phyloP scores from a whole-genome alignment of 768 basidiomycete species.

The Galerina marginata region DNA sequence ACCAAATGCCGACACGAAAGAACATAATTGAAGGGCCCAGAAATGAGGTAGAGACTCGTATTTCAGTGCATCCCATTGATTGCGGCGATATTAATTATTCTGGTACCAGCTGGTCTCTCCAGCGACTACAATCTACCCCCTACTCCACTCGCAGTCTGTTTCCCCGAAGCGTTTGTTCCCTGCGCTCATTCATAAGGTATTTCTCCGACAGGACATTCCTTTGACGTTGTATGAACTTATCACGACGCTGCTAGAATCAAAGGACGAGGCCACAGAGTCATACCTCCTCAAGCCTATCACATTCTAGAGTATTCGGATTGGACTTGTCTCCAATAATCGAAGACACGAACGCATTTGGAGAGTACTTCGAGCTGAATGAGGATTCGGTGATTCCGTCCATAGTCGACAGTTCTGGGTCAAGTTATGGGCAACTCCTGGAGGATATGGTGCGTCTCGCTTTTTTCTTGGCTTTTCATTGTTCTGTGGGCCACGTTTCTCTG shows the following conservation, averaged over 20 bases:
- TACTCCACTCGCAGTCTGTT: constrained; percentile 2
- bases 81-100: background rate
- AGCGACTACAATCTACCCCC: constrained; percentile 8
- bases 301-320: constrained; percentile 32
- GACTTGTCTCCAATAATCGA: constrained; percentile 44
- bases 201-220: background rate
- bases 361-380: constrained; percentile 14
- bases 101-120: background rate
- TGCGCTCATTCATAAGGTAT: background rate
- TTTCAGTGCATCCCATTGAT: background rate
- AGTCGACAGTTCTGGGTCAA: constrained; percentile 31
- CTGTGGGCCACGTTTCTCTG: constrained; percentile 6
- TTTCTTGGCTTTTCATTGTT: background rate
- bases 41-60: constrained; percentile 7
- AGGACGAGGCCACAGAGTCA: too few relatives aligned
- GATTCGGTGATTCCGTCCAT: constrained; percentile 11
- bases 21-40: background rate
- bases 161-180: background rate
- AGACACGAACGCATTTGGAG: constrained; percentile 31
- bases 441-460: constrained; percentile 19
- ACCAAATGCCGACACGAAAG: background rate
- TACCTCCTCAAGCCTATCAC: constrained; percentile 5
- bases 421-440: constrained; percentile 33
- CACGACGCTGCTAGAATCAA: too few relatives aligned
- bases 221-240: background rate